Evolutionary conservation across 2,329 filamentous ascomycete species (phyloP), one percentile per base, ranked within the genome.

Genomic region (Didymella glomerata): DNA sequence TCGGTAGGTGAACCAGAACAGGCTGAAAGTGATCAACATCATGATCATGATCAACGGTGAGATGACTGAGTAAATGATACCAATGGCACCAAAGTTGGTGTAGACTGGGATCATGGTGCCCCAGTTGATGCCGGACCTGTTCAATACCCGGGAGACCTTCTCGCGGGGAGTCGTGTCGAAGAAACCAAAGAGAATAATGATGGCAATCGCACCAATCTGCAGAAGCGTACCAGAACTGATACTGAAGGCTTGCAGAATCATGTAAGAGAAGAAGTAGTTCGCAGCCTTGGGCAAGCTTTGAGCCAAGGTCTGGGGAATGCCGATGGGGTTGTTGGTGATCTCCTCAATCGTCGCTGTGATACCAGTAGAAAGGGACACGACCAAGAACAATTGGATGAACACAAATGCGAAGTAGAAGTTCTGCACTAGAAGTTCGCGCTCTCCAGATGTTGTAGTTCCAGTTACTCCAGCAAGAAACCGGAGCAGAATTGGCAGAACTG

Each of bases 261-360:
- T 93, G 84, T 99, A 99, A 1, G 92, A 94, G 83, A 97, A 98
- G 82, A 98, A 99, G 78, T 98, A 99, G 74, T 97, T 97, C 68
- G 92, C 90, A 0, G 93, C 90, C 67, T 87, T 90, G 2, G 95
- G 95, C 5, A 99, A 81, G 60, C 93, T 95, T 11, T 82, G 76
- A 0, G 94, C 94, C 27, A 99, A 80, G 0, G 90, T 83, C 18
- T 86, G 77, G 0, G 95, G 86, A 57, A 96, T 86, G 36, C 83
- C 84, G n/a, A 81, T 79, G 8, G 92, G 88, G 45, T 91, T 83
- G 34, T 86, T 77, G 3, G 90, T 81, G 11, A 95, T 75, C n/a
- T 85, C 81, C 18, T 86, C 80, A 42, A 94, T 79, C 49, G 87
- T 82, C 0, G 87, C 85, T 2, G 88, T 86, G 49, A 92, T 85